These are phyloP conservation scores for Lotus japonicus DNA, from an alignment of 306 rosid genomes.

Conservation along the genomic window DNA sequence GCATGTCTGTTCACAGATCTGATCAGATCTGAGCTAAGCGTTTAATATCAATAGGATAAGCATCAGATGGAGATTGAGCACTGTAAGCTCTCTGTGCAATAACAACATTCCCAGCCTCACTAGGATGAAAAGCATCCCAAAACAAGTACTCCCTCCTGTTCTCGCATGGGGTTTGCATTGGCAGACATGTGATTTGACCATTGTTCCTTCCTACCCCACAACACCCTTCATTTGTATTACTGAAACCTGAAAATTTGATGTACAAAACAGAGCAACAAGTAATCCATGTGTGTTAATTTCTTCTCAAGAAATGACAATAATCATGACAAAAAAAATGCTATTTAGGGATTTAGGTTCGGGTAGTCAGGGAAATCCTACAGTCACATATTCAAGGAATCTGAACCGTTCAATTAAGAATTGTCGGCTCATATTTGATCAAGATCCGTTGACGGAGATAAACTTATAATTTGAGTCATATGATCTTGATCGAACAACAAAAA, in stretches of 20 bases:
- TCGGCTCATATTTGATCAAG: no score
- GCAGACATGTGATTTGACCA: slow-evolving; percentile 87
- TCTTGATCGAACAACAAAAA: no score
- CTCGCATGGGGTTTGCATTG: slow-evolving; percentile 65
- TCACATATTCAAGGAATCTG: no score
- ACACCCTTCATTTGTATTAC: slow-evolving; percentile 54
- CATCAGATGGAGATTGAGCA: slow-evolving; percentile 62
- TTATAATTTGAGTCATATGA: no score
- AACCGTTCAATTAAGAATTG: no score
- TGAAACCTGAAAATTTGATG: slow-evolving; percentile 48
- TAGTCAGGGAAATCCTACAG: no score
- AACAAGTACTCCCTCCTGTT: slow-evolving; percentile 66
- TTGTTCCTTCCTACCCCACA: slow-evolving; percentile 95
- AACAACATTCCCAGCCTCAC: slow-evolving; percentile 59
- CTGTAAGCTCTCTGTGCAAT: slow-evolving; percentile 64
- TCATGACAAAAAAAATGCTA: no score
- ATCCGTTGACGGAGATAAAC: no score
- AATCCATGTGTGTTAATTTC: not conserved
- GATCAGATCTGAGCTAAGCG: slow-evolving; percentile 54
- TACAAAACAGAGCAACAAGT: not conserved
- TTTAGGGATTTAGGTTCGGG: no score
- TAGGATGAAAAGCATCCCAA: slow-evolving; percentile 96
- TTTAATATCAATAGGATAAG: slow-evolving; percentile 70
- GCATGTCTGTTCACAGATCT: not conserved
- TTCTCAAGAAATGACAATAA: not conserved